Base-by-base conservation (phyloP, 306 rosid genomes). In the Prunus campanulata region DNA sequence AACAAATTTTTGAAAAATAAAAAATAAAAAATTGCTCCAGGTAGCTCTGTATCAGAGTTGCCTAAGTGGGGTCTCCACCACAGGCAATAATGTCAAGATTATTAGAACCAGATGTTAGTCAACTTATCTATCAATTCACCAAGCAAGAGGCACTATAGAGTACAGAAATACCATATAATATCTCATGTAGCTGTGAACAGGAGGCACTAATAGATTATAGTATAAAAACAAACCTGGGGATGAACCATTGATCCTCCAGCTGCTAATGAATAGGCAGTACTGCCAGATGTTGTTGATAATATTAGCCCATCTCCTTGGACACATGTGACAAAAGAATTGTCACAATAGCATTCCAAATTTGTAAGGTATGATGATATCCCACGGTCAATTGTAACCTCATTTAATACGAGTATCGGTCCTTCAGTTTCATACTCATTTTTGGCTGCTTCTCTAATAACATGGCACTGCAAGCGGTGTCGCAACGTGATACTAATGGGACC, bases 181-280 rank as follows among this genome's bases (percentile, higher is more conserved):
- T 65, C 27, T 32, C 3, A 2, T 1, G 14, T 60, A 30, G 13
- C 14, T 11, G 32, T 55, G 56, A 50, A 20, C 35, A 55, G 14
- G 20, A 55, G 14, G 32, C n/a, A 35, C 22, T 9, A 24, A 55
- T 24, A 39, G 42, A 48, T 10, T 30, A 32, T 29, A 59, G 50
- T 62, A 55, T 51, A 60, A 56, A 8, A 49, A 82, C 79, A 75
- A 86, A 92, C 99, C 97, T 95, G 99, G 32, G 99, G 99, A 85
- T 95, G 99, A 77, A 95, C 98, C 99, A 95, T 92, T 66, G 99
- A 95, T 79, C 99, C 99, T 80, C 97, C 99, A 73, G 99, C 97
- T 29, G 99, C 99, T 89, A 95, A 82, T 11, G 99, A 92, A 87
- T 95, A 95, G 4, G 99, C 97, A 15, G 98, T 95, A 72, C 99